Base-by-base conservation (phyloP, 805 yeast species). In the Candida maltosa region DNA sequence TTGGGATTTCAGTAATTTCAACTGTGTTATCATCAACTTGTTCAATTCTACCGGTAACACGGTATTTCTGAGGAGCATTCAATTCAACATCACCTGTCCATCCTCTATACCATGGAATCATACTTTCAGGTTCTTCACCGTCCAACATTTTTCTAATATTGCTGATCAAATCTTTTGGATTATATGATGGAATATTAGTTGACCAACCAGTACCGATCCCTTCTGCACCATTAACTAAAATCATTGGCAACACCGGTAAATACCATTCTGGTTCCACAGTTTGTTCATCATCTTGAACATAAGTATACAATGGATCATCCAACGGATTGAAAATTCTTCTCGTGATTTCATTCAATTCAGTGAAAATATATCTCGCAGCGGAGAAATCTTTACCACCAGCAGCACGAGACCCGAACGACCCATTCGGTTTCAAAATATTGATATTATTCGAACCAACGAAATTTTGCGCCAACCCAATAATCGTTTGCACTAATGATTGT, bases 161-260 rank as follows among this genome's bases (percentile, higher is more conserved):
- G 2, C 60, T 65, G 17, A 87, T 87, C 41, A 93, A 69, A 53
- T 91, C 97, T 10, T 58, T 49, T 0, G 98, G 98, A 55, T 93
- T 88, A 62, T 76, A 91, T 26, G 86, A 79, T 1, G 98, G 98
- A 44, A 93, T 83, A 42, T 77, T 79, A 1, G 97, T 88, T 45
- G 96, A 86, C 97, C 97, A 93, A 46, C 98, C 98, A 31, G 98
- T 89, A 43, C 98, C 98, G 58, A 93, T 93, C 66, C 98, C 98
- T 61, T 93, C 98, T 6, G 91, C 74, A 39, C 98, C 98, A 54
- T 93, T 93, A 4, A 93, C 95, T 42, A 93, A 70, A n/a, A 93
- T 56, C 87, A 88, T 86, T 7, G 98, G 98, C 26, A 93, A 48
- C n/a, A 93, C 79, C 1, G 98, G 98, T 26, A 87, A 68, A 58